Percentiles rank a stretch among this genome's conserved stretches.
phyloP scores from a whole-genome alignment of 1,284 basidiomycete genomes.

The Leccinum holopus region DNA sequence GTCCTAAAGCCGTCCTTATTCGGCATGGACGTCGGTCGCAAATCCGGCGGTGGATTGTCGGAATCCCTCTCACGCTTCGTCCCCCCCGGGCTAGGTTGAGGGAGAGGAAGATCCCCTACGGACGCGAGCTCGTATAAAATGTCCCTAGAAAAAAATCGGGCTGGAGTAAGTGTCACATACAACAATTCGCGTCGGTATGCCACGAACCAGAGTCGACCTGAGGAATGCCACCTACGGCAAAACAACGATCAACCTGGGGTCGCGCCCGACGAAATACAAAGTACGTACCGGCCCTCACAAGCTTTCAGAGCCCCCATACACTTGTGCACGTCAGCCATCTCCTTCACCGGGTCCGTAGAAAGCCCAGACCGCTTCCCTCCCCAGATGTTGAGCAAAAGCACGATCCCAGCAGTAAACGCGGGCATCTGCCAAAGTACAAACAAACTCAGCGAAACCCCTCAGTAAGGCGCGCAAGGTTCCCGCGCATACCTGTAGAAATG shows the following conservation, averaged over 20 bases:
- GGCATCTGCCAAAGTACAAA: constrained; percentile 25
- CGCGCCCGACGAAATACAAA: not conserved
- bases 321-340: constrained; percentile 61
- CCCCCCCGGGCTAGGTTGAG: constrained; percentile 45
- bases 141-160: constrained; percentile 44
- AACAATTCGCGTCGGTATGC: not conserved
- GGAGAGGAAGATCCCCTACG: constrained; percentile 63
- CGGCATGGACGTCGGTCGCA: constrained; percentile 4
- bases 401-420: constrained; percentile 48
- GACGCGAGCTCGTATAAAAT: constrained; percentile 67
- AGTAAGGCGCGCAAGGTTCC: too few relatives aligned
- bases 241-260: not conserved
- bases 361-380: constrained; percentile 51
- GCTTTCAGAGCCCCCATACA: constrained; percentile 53
- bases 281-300: constrained; percentile 34
- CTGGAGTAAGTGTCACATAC: not conserved
- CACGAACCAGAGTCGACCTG: constrained; percentile 33
- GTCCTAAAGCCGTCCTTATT: constrained; percentile 20
- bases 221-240: constrained; percentile 26
- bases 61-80: constrained; percentile 64
- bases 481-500: constrained; percentile 43
- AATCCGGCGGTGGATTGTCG: constrained; percentile 36
- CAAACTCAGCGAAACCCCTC: constrained; percentile 11
- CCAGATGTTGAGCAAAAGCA: constrained; percentile 55
- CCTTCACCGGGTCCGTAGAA: constrained; percentile 47